These are phyloP conservation scores for Houttuynia cordata DNA, from an alignment of 164 flowering plant species.

Conservation along the genomic window DNA sequence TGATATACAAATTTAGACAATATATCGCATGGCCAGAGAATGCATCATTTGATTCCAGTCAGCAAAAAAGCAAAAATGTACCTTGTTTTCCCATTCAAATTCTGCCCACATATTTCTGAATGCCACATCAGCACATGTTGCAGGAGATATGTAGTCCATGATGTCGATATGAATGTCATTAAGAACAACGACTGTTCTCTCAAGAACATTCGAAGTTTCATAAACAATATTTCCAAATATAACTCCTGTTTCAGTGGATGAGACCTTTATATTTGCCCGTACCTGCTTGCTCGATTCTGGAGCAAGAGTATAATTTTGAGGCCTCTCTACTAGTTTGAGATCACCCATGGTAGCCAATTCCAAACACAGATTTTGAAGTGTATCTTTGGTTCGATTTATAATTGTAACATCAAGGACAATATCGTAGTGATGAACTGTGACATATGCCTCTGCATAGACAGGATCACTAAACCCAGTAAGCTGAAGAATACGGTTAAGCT, in stretches of 20 bases:
- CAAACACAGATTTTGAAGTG: conserved; percentile 92
- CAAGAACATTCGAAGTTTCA: conserved; percentile 90
- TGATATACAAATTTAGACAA: too few species aligned
- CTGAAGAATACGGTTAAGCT: conserved; percentile 89
- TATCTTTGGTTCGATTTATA: conserved; percentile 89
- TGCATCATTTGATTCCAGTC: too few species aligned
- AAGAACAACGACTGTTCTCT: conserved; percentile 82
- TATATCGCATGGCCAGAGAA: neutral
- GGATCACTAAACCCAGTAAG: conserved; percentile 99
- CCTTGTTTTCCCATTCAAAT: conserved; percentile 99
- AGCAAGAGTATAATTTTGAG: conserved; percentile 93
- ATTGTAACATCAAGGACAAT: conserved; percentile 95
- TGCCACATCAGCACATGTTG: conserved; percentile 78
- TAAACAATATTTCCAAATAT: conserved; percentile 98
- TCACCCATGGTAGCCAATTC: conserved; percentile 99
- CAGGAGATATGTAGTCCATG: conserved; percentile 99
- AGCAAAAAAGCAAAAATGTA: conserved; percentile 13
- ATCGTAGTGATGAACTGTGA: conserved; percentile 96
- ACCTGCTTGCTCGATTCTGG: conserved; percentile 96
- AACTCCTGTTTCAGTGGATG: conserved; percentile 98
- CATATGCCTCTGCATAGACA: conserved; percentile 98
- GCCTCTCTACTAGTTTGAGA: conserved; percentile 98
- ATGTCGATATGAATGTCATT: conserved; percentile 98
- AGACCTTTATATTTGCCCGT: conserved; percentile 90
- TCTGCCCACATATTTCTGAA: conserved; percentile 99